phyloP scores from a whole-genome alignment of 768 basidiomycete genomes.

The Psilocybe sp. region DNA sequence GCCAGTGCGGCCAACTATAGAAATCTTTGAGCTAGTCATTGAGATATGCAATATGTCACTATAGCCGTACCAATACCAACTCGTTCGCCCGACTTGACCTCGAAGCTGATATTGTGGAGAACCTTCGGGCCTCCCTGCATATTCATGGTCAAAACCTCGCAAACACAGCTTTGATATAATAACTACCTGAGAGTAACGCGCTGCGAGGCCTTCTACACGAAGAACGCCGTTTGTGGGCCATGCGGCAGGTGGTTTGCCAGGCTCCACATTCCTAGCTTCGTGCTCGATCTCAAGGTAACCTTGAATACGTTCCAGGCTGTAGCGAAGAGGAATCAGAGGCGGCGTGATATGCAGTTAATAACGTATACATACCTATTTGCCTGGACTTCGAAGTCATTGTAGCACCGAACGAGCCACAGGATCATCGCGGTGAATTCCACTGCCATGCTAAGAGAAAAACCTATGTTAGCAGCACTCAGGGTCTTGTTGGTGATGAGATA shows the following conservation, averaged over 20 bases:
- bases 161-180: no score
- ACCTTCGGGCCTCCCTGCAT: slow-evolving; percentile 36
- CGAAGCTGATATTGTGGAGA: slow-evolving; percentile 47
- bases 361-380: not conserved
- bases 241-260: slow-evolving; percentile 54
- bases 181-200: slow-evolving; percentile 44
- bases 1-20: slow-evolving; percentile 43
- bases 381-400: not conserved
- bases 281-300: slow-evolving; percentile 58
- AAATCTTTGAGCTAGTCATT: not conserved
- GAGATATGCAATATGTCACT: not conserved
- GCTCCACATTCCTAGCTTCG: slow-evolving; percentile 38
- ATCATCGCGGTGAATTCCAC: slow-evolving; percentile 16
- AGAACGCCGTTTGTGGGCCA: slow-evolving; percentile 64
- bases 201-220: slow-evolving; percentile 50
- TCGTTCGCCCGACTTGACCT: slow-evolving; percentile 52
- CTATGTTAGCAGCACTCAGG: slow-evolving; percentile 37
- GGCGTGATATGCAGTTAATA: not conserved
- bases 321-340: not conserved
- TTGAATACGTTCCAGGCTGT: slow-evolving; percentile 66
- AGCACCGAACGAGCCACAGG: slow-evolving; percentile 28
- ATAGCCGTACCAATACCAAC: slow-evolving; percentile 37
- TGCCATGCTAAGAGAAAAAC: slow-evolving; percentile 57
- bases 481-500: slow-evolving; percentile 47
- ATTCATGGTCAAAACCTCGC: no score